A percentile compares a stretch with the other conserved stretches of the same genome.
These are phyloP conservation scores for Eudorina sp. DNA, from an alignment of 139 green algal genomes.

Conservation along the genomic window DNA sequence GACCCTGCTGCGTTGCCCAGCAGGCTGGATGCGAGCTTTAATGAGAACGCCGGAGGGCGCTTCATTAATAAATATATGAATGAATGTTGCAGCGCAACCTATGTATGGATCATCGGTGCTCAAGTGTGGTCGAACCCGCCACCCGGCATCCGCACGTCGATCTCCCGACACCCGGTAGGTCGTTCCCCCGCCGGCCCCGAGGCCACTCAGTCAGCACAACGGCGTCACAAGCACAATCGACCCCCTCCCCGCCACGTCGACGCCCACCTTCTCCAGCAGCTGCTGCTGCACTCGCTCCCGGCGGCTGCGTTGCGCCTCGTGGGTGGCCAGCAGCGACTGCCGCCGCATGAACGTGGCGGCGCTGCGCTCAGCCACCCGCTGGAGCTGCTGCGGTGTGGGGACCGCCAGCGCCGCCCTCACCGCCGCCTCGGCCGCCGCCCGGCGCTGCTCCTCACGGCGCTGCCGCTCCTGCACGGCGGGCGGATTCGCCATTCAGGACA, in stretches of 20 bases:
- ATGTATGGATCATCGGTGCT: no score
- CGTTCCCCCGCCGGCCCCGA: not conserved
- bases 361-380: conserved; percentile 39
- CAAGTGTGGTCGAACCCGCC: no score
- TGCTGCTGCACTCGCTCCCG: conserved; percentile 38
- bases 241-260: no score
- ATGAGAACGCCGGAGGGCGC: no score
- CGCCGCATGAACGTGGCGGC: conserved; percentile 37
- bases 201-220: not conserved
- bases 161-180: no score
- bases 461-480: conserved; percentile 39
- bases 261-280: conserved; percentile 51
- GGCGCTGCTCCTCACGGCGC: conserved; percentile 32
- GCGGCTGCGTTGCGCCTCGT: conserved; percentile 2
- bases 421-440: conserved; percentile 25
- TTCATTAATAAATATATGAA: no score
- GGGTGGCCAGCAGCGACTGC: conserved; percentile 10
- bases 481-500: no score
- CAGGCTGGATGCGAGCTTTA: no score
- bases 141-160: not conserved
- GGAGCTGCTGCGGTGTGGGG: conserved; percentile 37
- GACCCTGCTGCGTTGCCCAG: no score
- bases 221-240: not conserved
- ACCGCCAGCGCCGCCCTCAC: conserved; percentile 1
- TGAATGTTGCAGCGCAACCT: not conserved